phyloP scores from a whole-genome alignment of 2,329 filamentous ascomycete genomes.

The Daldinia sp. region DNA sequence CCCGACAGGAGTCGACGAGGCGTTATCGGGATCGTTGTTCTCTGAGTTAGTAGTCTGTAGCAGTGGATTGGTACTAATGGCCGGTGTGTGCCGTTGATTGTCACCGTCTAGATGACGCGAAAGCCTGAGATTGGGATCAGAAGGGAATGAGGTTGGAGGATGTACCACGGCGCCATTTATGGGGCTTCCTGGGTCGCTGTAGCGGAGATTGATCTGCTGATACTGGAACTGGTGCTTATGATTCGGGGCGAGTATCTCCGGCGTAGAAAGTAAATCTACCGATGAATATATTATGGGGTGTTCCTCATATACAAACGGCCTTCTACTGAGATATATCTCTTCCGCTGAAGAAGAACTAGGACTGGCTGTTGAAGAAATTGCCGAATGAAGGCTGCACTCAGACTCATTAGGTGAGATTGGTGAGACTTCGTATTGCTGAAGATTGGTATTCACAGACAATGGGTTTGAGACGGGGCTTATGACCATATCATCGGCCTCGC shows the following conservation, averaged over 20 bases:
- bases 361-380: conserved; percentile 12
- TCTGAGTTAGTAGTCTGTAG: background rate
- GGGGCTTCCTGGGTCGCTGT: conserved; percentile 48
- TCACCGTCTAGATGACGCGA: background rate
- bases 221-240: conserved; percentile 15
- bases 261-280: conserved; percentile 10
- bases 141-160: conserved; percentile 36
- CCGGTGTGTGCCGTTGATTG: too few species aligned
- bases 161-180: conserved; percentile 29
- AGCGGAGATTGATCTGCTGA: conserved; percentile 38
- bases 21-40: background rate
- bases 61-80: background rate
- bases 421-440: conserved; percentile 44
- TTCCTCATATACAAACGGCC: conserved; percentile 17
- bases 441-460: conserved; percentile 26
- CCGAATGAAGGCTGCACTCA: conserved; percentile 20
- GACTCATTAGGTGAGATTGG: conserved; percentile 42
- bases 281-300: conserved; percentile 33
- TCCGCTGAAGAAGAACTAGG: conserved; percentile 6
- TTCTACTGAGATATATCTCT: conserved; percentile 4
- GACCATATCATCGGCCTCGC: conserved; percentile 29
- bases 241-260: background rate
- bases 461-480: conserved; percentile 46
- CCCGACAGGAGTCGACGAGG: background rate
- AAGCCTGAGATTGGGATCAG: conserved; percentile 34